A percentile compares a stretch with the other conserved stretches of the same genome.
phyloP scores from a whole-genome alignment of 2,329 filamentous ascomycete genomes.

The Gaeumannomyces sp. region DNA sequence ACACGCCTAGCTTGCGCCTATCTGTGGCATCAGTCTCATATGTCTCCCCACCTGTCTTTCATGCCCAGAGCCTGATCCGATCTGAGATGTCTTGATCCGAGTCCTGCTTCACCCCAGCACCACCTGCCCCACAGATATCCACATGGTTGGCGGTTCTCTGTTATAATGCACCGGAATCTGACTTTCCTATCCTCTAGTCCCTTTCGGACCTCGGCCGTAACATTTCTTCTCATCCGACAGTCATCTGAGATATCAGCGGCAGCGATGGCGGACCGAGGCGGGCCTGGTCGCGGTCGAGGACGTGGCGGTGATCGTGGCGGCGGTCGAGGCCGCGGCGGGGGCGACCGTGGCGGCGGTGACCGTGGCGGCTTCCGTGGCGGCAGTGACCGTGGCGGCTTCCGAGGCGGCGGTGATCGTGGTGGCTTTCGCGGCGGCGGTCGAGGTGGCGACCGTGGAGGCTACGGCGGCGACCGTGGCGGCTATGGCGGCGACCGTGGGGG shows the following conservation, averaged over 20 bases:
- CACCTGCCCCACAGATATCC: background rate
- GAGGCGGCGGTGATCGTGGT: slow-evolving; percentile 15
- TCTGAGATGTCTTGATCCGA: background rate
- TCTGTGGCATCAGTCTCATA: background rate
- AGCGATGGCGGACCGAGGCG: background rate
- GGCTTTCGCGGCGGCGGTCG: slow-evolving; percentile 14
- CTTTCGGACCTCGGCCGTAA: background rate
- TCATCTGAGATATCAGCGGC: background rate
- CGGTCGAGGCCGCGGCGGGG: slow-evolving; percentile 5
- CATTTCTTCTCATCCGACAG: background rate
- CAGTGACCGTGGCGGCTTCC: slow-evolving; percentile 13
- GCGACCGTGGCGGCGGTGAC: slow-evolving; percentile 18
- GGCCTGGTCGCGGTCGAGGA: background rate
- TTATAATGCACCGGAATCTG: too few species aligned
- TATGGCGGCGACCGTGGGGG: slow-evolving; percentile 15
- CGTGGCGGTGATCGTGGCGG: slow-evolving; percentile 2
- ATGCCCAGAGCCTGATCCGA: background rate
- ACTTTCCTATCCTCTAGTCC: background rate
- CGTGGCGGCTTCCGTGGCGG: slow-evolving; percentile 18
- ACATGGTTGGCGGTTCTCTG: background rate
- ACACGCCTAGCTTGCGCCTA: background rate
- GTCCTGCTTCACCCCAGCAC: background rate
- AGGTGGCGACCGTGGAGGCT: slow-evolving; percentile 15
- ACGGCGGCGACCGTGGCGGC: slow-evolving; percentile 12
- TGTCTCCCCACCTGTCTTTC: background rate